Conservation (phyloP, 2,329 filamentous ascomycete genomes). For the Colletotrichum gloeosporioides region DNA sequence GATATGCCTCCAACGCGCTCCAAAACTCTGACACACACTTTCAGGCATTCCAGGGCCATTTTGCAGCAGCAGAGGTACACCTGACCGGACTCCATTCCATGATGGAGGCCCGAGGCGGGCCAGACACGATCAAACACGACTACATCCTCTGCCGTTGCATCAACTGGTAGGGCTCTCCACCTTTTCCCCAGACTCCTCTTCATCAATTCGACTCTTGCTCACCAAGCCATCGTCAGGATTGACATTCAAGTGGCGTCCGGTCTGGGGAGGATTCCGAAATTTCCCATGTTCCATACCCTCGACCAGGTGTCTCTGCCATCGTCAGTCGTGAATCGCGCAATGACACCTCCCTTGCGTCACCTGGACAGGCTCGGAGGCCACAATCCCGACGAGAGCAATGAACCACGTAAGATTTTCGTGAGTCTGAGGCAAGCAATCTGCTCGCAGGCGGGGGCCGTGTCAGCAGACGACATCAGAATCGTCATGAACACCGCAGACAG, state of each 20-base stretch:
- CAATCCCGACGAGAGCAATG: not conserved
- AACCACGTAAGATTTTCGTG: conserved; percentile 13
- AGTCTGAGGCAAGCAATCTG: conserved; percentile 15
- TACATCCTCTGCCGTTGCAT: conserved; percentile 24
- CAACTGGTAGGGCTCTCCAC: conserved; percentile 14
- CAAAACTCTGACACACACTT: not conserved
- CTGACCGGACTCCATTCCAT: conserved; percentile 19
- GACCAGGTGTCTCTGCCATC: conserved; percentile 19
- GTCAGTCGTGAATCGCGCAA: conserved; percentile 2
- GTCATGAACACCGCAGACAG: conserved; percentile 23
- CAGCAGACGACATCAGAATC: conserved; percentile 22
- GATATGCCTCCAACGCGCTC: not conserved
- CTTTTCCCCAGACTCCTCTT: not conserved
- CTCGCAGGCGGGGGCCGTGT: not conserved
- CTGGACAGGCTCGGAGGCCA: conserved; percentile 12
- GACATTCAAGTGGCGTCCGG: conserved; percentile 23
- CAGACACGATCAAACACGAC: conserved; percentile 18
- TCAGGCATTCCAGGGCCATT: conserved; percentile 22
- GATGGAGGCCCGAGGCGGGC: conserved; percentile 18
- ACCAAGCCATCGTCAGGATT: conserved; percentile 1
- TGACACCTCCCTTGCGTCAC: conserved; percentile 7
- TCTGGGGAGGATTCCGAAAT: conserved; percentile 16
- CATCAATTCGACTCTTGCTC: not conserved
- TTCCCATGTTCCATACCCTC: conserved; percentile 23
- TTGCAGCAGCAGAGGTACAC: conserved; percentile 18